phyloP scores from a whole-genome alignment of 768 basidiomycete genomes.

The Crucibulum laeve region DNA sequence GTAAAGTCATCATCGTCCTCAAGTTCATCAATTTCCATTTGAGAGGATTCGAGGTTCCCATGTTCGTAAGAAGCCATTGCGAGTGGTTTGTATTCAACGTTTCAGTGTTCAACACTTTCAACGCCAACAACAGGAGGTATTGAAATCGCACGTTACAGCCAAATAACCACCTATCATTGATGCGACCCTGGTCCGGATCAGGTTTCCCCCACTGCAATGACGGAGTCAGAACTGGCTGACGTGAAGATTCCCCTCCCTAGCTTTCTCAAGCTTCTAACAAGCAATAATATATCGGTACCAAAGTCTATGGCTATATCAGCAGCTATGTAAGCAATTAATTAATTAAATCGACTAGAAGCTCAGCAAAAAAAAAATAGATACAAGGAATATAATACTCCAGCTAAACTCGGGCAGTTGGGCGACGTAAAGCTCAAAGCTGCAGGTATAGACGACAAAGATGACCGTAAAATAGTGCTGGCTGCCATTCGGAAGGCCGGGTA shows the following conservation, averaged over 20 bases:
- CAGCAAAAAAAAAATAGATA: constrained; percentile 40
- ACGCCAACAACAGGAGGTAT: not conserved
- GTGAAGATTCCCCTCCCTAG: constrained; percentile 55
- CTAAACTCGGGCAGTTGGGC: constrained; percentile 51
- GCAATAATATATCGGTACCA: constrained; percentile 48
- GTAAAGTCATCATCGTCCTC: constrained; percentile 37
- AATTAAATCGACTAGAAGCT: not conserved
- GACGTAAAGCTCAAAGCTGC: constrained; percentile 52
- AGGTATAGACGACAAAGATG: constrained; percentile 62
- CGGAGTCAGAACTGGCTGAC: not conserved
- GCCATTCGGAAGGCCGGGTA: constrained; percentile 68
- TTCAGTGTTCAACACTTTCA: too few species aligned
- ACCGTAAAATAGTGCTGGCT: constrained; percentile 52
- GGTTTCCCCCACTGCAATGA: not conserved
- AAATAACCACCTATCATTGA: too few species aligned
- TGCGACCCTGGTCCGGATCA: too few species aligned
- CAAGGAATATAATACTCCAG: constrained; percentile 62
- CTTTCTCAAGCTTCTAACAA: constrained; percentile 65
- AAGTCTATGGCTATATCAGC: constrained; percentile 69
- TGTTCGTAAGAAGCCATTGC: too few species aligned
- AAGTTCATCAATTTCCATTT: constrained; percentile 42
- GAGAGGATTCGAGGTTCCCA: not conserved
- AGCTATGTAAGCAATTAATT: constrained; percentile 49
- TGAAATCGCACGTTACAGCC: not conserved
- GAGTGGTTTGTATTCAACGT: too few species aligned